Conservation (phyloP, 768 basidiomycete species). For the Pleurotus djamor region DNA sequence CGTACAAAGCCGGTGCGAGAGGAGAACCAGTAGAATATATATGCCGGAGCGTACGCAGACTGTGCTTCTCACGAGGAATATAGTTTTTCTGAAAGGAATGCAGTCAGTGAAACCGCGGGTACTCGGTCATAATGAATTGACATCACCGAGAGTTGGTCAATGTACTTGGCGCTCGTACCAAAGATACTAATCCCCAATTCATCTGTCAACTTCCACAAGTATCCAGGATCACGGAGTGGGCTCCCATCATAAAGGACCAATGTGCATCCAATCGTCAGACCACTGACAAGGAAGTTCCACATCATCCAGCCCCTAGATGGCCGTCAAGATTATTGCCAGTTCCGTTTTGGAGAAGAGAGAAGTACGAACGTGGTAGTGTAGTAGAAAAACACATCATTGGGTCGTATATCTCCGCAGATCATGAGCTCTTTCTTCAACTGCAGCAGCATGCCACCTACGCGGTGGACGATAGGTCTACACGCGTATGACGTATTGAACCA, state of each 20-base stretch:
- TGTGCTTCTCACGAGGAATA: slow-evolving; percentile 62
- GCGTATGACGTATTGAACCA: slow-evolving; percentile 7
- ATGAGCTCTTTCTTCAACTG: slow-evolving; percentile 70
- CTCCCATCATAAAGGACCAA: slow-evolving; percentile 82
- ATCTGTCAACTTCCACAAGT: slow-evolving; percentile 70
- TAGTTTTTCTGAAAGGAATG: slow-evolving; percentile 55
- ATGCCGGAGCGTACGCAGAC: slow-evolving; percentile 56
- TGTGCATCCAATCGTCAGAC: slow-evolving; percentile 63
- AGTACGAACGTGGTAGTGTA: slow-evolving; percentile 73
- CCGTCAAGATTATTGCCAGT: background rate
- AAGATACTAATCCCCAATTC: slow-evolving; percentile 72
- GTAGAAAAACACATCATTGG: slow-evolving; percentile 77
- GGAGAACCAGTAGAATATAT: slow-evolving; percentile 85
- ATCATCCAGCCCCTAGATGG: slow-evolving; percentile 80
- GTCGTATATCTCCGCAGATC: slow-evolving; percentile 63
- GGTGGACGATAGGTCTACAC: slow-evolving; percentile 72
- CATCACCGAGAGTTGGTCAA: slow-evolving; percentile 72
- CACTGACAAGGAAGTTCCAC: slow-evolving; percentile 82
- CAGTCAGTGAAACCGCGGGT: slow-evolving; percentile 8
- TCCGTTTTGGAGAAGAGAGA: background rate
- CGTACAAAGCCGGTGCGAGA: slow-evolving; percentile 64
- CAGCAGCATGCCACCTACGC: slow-evolving; percentile 76
- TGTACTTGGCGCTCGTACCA: slow-evolving; percentile 82
- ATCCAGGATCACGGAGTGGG: slow-evolving; percentile 63
- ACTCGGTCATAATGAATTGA: background rate